Base-by-base conservation (phyloP, 371 early-diverging fungal species). In the Mortierella sp. region DNA sequence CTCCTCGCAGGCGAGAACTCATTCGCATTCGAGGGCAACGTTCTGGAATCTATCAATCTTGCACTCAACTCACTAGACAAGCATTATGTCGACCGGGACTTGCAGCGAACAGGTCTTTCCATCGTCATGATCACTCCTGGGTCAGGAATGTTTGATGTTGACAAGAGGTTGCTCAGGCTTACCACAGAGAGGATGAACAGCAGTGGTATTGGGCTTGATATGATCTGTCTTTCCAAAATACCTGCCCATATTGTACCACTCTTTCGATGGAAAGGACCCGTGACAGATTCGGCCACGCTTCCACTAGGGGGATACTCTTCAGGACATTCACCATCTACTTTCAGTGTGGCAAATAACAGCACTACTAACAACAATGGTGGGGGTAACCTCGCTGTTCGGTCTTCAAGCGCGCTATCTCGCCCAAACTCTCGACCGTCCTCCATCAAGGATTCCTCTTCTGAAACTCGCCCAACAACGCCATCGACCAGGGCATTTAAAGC, bases 121-220 rank as follows among this genome's bases (percentile, higher is more conserved):
- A 93, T 97, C n/a, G 90, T 97, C 9, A 82, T 98, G 46, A 87
- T 99, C 28, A 97, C 97, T 0, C 94, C 97, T 0, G 93, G 95
- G 5, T 88, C 93, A 2, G 98, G 98, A 14, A 86, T 92, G 55
- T 97, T 96, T 74, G 89, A 92, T 52, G 97, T 95, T 18, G 90
- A 91, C 64, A 95, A 95, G 74, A 85, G 88, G 57, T 81, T 98
- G 9, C 81, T 95, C 25, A 86, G 98, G 19, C 72, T 98, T 70
- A 98, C 98, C 0, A 95, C 96, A 7, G 97, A 98, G 75, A 88
- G 99, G 19, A 96, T 97, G 96, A 90, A 95, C 21, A 96, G 96
- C 76, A 90, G 94, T 70, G 98, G 98, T 18, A 91, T 97, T 52
- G 95, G 95, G 0, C 86, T 97, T 64, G 98, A 99, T 81, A 77